Conservation (phyloP, 106 monocot genomes). For the Acorus calamus region DNA sequence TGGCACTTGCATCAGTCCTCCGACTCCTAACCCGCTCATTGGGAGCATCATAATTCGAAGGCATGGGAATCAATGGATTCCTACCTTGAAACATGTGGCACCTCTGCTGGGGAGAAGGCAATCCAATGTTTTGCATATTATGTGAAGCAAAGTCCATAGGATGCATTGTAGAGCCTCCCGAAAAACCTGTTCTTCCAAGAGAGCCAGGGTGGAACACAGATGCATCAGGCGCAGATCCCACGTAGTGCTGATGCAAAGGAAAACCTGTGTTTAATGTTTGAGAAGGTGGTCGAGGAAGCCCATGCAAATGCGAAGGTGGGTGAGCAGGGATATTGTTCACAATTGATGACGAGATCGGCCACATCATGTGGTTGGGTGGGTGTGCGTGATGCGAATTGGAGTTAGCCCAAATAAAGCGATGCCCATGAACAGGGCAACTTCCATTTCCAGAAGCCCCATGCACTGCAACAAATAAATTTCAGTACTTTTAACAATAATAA, state of each 20-base stretch:
- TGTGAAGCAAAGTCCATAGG: constrained; percentile 38
- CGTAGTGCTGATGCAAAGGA: constrained; percentile 41
- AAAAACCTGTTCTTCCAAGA: constrained; percentile 51
- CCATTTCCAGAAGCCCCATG: constrained; percentile 1
- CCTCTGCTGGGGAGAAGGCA: constrained; percentile 57
- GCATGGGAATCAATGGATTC: constrained; percentile 36
- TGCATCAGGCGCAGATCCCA: constrained; percentile 74
- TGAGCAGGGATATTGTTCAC: constrained; percentile 20
- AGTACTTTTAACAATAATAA: too few species aligned
- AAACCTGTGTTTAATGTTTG: constrained; percentile 34
- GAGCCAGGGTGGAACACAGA: constrained; percentile 50
- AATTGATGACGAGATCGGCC: constrained; percentile 22
- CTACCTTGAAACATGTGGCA: constrained; percentile 48
- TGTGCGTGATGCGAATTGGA: constrained; percentile 6
- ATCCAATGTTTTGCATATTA: constrained; percentile 30
- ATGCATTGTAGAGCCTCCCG: constrained; percentile 45
- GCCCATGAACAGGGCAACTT: constrained; percentile 8
- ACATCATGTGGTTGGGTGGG: constrained; percentile 13
- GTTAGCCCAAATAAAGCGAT: background rate
- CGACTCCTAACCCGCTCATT: constrained; percentile 53
- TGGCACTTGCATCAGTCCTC: constrained; percentile 36
- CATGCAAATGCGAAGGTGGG: constrained; percentile 29
- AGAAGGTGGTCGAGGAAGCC: constrained; percentile 57
- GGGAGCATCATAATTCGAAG: constrained; percentile 26
- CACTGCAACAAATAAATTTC: too few species aligned